These are phyloP conservation scores for Sordaria brevicollis DNA, from an alignment of 495 filamentous ascomycete species.

Conservation along the genomic window DNA sequence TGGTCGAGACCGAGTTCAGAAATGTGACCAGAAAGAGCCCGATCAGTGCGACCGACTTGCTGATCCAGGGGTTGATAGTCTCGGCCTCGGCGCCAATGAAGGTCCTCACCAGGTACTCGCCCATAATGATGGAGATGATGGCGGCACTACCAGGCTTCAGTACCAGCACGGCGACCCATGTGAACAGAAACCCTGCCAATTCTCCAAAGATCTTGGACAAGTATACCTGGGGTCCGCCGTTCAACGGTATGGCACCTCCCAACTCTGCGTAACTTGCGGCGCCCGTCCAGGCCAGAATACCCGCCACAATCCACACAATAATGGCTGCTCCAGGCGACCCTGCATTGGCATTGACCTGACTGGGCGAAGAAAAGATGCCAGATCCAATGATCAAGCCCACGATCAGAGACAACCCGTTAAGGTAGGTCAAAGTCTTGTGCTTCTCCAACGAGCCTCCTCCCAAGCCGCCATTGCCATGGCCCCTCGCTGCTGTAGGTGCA, in stretches of 20 bases:
- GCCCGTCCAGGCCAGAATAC: slow-evolving; percentile 89
- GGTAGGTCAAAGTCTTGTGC: slow-evolving; percentile 87
- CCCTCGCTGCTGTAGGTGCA: slow-evolving; percentile 45
- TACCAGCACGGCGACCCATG: slow-evolving; percentile 90
- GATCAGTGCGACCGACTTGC: slow-evolving; percentile 74
- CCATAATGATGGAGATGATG: slow-evolving; percentile 95
- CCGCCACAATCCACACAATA: slow-evolving; percentile 83
- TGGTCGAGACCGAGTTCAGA: slow-evolving; percentile 84
- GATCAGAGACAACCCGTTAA: slow-evolving; percentile 85
- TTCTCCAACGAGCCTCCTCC: slow-evolving; percentile 66
- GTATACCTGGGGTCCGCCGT: slow-evolving; percentile 89
- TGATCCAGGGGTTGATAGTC: slow-evolving; percentile 71
- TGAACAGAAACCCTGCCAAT: slow-evolving; percentile 81
- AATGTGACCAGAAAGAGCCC: slow-evolving; percentile 68
- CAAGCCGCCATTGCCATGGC: slow-evolving; percentile 32
- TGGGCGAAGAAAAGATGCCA: slow-evolving; percentile 91
- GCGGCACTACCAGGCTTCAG: slow-evolving; percentile 87
- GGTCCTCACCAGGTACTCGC: slow-evolving; percentile 87
- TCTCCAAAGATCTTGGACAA: slow-evolving; percentile 94
- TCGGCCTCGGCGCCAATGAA: slow-evolving; percentile 71
- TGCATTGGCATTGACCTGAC: slow-evolving; percentile 85
- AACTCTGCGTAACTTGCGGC: slow-evolving; percentile 94
- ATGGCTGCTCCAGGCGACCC: slow-evolving; percentile 87
- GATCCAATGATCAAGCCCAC: slow-evolving; percentile 94
- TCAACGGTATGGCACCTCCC: slow-evolving; percentile 89